Conservation (phyloP, 225 moss, liverwort and hornwort species). For the Bryoerythrophyllum caledonicum region DNA sequence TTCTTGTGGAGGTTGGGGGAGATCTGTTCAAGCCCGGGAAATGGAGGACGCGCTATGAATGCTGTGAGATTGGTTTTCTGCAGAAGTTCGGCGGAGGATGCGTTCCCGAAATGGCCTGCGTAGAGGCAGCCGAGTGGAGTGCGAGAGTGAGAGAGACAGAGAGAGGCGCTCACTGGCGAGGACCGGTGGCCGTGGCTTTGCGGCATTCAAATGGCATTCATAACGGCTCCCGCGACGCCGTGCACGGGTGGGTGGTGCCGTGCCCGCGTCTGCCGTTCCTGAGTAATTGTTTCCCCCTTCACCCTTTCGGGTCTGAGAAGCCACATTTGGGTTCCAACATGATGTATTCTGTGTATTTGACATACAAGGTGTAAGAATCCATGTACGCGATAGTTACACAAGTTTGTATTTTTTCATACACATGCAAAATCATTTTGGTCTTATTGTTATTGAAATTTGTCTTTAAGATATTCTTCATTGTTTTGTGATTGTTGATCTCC, state of each 20-base stretch:
- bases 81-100: conserved; percentile 37
- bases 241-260: not conserved
- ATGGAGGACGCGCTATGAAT: not conserved
- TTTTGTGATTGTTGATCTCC: too few species aligned
- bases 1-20: not conserved
- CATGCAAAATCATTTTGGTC: too few species aligned
- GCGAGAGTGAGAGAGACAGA: too few species aligned
- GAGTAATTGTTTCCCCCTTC: not conserved
- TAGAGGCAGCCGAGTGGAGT: conserved; percentile 37
- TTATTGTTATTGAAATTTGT: too few species aligned
- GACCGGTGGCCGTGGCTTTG: conserved; percentile 2
- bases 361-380: too few species aligned
- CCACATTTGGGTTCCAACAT: too few species aligned
- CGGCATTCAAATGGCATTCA: conserved; percentile 26
- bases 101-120: conserved; percentile 25
- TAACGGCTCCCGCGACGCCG: conserved; percentile 22
- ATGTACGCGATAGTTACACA: too few species aligned
- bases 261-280: not conserved
- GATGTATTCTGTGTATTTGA: too few species aligned
- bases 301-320: too few species aligned
- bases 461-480: too few species aligned
- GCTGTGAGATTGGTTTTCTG: conserved; percentile 12
- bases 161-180: too few species aligned
- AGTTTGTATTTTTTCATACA: too few species aligned
- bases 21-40: conserved; percentile 2